phyloP scores from a whole-genome alignment of 148 eudicot genomes.

The Rhododendron vialii region DNA sequence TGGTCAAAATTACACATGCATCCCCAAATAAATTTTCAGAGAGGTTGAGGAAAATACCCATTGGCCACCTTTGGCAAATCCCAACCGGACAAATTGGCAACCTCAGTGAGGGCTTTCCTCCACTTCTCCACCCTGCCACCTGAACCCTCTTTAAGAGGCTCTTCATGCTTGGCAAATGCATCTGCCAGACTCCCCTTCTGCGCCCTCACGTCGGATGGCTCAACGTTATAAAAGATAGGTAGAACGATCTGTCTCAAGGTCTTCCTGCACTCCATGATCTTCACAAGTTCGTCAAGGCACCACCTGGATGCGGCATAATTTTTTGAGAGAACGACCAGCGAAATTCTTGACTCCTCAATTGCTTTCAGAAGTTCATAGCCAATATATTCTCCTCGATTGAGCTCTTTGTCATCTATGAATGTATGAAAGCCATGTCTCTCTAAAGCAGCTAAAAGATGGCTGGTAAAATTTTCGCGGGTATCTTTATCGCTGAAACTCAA shows the following conservation, averaged over 20 bases:
- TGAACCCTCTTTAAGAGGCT: neutral
- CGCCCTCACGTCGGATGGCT: neutral
- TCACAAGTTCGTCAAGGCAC: conserved; percentile 9
- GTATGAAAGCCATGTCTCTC: neutral
- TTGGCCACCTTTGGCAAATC: neutral
- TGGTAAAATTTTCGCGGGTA: neutral
- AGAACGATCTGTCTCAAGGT: neutral
- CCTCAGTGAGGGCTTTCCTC: neutral
- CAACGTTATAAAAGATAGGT: neutral
- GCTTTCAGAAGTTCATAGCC: neutral
- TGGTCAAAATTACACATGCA: neutral
- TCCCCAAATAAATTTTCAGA: neutral
- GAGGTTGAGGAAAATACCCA: neutral
- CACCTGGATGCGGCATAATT: neutral
- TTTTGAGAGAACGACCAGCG: neutral
- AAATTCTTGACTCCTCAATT: neutral
- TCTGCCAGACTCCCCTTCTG: neutral
- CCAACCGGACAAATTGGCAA: neutral
- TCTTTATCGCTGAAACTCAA: neutral
- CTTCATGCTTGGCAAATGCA: neutral
- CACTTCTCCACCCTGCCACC: neutral
- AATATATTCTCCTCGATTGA: neutral
- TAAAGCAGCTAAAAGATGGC: neutral
- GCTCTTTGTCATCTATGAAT: neutral
- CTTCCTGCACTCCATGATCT: neutral